A percentile compares a stretch with the other conserved stretches of the same genome.
Evolutionary conservation across 176 grass and related monocot species (phyloP).

Genomic region (Bothriochloa decipiens): DNA sequence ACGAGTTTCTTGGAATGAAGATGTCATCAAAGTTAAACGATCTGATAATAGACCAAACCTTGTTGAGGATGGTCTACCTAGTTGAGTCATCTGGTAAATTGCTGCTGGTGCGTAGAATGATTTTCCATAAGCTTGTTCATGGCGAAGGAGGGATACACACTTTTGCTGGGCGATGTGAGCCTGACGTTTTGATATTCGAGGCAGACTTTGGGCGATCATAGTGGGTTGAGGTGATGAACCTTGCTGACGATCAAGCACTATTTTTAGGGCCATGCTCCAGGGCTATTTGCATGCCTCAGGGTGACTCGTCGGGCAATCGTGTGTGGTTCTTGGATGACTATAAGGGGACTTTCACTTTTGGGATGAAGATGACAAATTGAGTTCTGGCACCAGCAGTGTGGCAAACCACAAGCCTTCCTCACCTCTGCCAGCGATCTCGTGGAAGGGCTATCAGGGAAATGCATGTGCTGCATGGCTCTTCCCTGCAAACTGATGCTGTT

Average conservation of each 20-base stretch:
- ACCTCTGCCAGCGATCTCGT: neutral
- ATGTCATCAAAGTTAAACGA: too few species aligned
- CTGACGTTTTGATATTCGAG: neutral
- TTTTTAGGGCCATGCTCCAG: constrained; percentile 10
- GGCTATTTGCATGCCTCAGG: neutral
- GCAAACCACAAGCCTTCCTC: neutral
- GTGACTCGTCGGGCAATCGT: too few species aligned
- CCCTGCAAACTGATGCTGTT: neutral
- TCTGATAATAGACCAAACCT: too few species aligned
- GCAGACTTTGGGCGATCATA: neutral
- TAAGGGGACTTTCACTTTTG: neutral
- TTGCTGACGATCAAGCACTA: neutral
- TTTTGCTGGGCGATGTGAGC: neutral
- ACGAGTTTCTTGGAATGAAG: too few species aligned
- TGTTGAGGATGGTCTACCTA: neutral
- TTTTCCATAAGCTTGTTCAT: too few species aligned
- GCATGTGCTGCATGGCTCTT: neutral
- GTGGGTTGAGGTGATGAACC: neutral
- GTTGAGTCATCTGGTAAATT: neutral
- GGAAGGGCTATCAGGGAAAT: neutral
- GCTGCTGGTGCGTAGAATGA: neutral
- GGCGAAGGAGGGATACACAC: neutral
- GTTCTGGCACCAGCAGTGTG: too few species aligned
- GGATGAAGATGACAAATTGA: too few species aligned
- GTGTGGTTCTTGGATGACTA: too few species aligned